Conservation (phyloP, 2,329 filamentous ascomycete species). For the Hypoxylon sp. region DNA sequence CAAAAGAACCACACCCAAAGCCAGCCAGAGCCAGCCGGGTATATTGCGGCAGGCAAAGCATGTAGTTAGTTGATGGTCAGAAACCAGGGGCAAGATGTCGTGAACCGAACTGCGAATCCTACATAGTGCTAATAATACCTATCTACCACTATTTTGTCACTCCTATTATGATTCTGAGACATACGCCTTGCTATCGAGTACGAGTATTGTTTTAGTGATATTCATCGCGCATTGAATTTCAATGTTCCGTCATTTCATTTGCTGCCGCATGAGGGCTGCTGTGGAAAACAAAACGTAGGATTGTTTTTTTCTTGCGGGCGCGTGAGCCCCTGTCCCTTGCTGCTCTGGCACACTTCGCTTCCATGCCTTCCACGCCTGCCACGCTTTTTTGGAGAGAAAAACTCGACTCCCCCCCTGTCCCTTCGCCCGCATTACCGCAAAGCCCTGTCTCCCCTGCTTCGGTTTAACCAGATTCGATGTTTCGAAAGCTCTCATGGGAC, state of each 20-base stretch:
- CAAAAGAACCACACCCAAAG: constrained; percentile 17
- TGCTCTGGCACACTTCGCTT: constrained; percentile 33
- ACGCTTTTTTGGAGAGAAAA: constrained; percentile 30
- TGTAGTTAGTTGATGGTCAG: constrained; percentile 7
- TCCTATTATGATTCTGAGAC: too few relatives aligned
- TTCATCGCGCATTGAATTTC: too few relatives aligned
- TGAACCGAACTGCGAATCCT: constrained; percentile 24
- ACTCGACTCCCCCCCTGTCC: constrained; percentile 25
- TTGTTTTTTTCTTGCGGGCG: constrained; percentile 21
- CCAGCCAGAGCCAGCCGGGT: constrained; percentile 13
- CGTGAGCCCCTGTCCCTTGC: constrained; percentile 34
- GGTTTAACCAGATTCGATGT: constrained; percentile 39
- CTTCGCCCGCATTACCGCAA: constrained; percentile 43
- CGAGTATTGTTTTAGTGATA: too few relatives aligned
- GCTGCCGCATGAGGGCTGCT: constrained; percentile 1
- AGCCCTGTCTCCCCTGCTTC: constrained; percentile 30
- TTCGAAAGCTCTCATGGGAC: constrained; percentile 37
- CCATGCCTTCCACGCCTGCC: constrained; percentile 33
- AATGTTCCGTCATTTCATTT: too few relatives aligned
- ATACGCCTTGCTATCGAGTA: too few relatives aligned
- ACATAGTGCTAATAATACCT: neutral
- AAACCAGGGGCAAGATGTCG: constrained; percentile 25
- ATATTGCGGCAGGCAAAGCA: constrained; percentile 22
- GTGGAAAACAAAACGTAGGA: constrained; percentile 6
- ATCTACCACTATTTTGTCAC: too few relatives aligned